Evolutionary conservation across 2,329 filamentous ascomycete species (phyloP), one percentile per base, ranked within the genome.

Genomic region (Magnaporthiopsis rhizophila): DNA sequence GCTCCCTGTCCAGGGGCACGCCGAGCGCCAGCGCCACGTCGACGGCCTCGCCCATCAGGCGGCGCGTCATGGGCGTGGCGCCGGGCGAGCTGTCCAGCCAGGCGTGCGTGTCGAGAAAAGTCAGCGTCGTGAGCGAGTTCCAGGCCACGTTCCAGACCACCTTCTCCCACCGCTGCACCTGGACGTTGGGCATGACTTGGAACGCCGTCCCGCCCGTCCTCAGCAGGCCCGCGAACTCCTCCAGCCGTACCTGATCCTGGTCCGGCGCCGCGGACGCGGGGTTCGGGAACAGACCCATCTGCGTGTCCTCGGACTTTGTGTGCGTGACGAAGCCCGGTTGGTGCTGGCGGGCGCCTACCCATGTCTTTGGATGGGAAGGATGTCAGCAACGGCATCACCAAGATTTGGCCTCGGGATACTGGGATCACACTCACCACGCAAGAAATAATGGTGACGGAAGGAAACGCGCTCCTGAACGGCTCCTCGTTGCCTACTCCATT

Each of bases 401-500:
- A n/a, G n/a, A n/a, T n/a, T n/a, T n/a, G n/a, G n/a, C n/a, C n/a
- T n/a, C n/a, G n/a, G n/a, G n/a, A n/a, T n/a, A n/a, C n/a, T n/a
- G n/a, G n/a, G n/a, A 4, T 38, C 2, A 5, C 15, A 74, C 80
- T 66, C 70, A 83, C 81, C 65, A 86, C 83, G 56, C 80, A 81
- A 58, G 81, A 85, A 8, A 88, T 69, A 28, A 88, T 77, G 0
- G 83, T 80, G 38, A 80, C 81, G 0, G 70, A 64, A 0, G 83
- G 83, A 67, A 83, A 88, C 0, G 73, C 72, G 0, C 70, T 67
- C 0, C 73, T 69, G 62, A 85, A 86, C 21, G 83, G 80, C 12
- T 82, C 77, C 69, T 88, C 86, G 65, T 87, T 86, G 0, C 78
- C 80, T 53, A 88, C 81, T 0, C 86, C 86, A 68, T 88, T 88